Evolutionary conservation across 2,329 filamentous ascomycete genomes (phyloP).

Genomic region (Escovopsis sp.): DNA sequence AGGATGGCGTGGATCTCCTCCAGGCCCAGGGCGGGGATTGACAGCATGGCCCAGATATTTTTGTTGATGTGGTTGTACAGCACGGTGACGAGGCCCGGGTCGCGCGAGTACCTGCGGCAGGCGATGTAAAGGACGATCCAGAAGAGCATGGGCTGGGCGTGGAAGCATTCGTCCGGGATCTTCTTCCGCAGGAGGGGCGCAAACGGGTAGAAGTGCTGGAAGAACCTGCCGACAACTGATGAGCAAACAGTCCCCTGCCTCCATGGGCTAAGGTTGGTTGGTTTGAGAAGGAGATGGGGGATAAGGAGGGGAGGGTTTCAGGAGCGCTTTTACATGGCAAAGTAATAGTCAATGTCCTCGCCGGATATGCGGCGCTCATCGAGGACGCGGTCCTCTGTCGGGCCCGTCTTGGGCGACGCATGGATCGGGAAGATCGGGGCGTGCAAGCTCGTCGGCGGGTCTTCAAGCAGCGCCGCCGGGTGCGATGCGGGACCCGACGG

Average conservation of each 20-base stretch:
- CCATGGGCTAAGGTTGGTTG: not conserved
- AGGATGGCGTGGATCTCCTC: slow-evolving; percentile 37
- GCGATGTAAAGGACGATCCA: slow-evolving; percentile 39
- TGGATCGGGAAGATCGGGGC: slow-evolving; percentile 10
- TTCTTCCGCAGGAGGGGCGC: slow-evolving; percentile 34
- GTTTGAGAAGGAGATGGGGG: no score
- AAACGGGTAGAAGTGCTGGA: slow-evolving; percentile 37
- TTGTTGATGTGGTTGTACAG: slow-evolving; percentile 31
- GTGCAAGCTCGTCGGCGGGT: slow-evolving; percentile 9
- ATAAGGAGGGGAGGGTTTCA: no score
- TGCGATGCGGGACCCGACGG: slow-evolving; percentile 5
- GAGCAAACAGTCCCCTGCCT: not conserved
- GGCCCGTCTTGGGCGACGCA: slow-evolving; percentile 11
- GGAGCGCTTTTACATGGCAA: slow-evolving; percentile 27
- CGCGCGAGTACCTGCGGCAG: slow-evolving; percentile 33
- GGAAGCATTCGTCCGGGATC: slow-evolving; percentile 37
- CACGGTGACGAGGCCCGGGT: slow-evolving; percentile 26
- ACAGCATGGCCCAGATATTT: slow-evolving; percentile 30
- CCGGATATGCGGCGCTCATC: slow-evolving; percentile 33
- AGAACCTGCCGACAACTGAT: slow-evolving; percentile 23
- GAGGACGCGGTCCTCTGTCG: slow-evolving; percentile 27
- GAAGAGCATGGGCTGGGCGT: slow-evolving; percentile 33
- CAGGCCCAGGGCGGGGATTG: slow-evolving; percentile 28
- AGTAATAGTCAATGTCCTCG: slow-evolving; percentile 41
- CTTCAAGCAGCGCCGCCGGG: slow-evolving; percentile 12